Conservation (phyloP, 2,329 filamentous ascomycete genomes). For the Trichophyton benhamiae region DNA sequence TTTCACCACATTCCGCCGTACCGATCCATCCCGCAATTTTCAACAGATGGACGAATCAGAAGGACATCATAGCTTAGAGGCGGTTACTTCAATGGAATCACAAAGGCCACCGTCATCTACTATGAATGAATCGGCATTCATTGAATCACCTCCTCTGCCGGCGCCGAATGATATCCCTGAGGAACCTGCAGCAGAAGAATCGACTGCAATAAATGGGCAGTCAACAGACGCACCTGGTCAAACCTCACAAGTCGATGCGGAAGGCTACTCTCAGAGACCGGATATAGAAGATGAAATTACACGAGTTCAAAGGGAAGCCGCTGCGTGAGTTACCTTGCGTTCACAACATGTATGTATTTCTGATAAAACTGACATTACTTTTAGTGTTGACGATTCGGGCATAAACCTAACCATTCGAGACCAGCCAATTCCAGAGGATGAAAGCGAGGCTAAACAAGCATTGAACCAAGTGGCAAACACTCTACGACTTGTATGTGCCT, state of each 20-base stretch:
- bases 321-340: slow-evolving; percentile 16
- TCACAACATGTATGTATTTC: slow-evolving; percentile 5
- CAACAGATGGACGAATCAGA: slow-evolving; percentile 18
- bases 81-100: slow-evolving; percentile 14
- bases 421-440: slow-evolving; percentile 39
- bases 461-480: slow-evolving; percentile 39
- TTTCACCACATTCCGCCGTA: slow-evolving; percentile 21
- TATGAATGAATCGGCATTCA: not conserved
- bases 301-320: slow-evolving; percentile 34
- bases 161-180: slow-evolving; percentile 1
- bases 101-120: slow-evolving; percentile 13
- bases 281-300: slow-evolving; percentile 34
- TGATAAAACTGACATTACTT: not conserved
- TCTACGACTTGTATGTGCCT: slow-evolving; percentile 31
- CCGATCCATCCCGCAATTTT: slow-evolving; percentile 17
- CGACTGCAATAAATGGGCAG: not conserved
- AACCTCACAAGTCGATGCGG: slow-evolving; percentile 26
- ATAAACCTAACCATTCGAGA: slow-evolving; percentile 39
- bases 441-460: slow-evolving; percentile 37
- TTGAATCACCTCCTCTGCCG: not conserved
- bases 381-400: slow-evolving; percentile 27
- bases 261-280: slow-evolving; percentile 31
- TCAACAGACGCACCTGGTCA: not conserved
- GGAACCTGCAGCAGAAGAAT: not conserved
- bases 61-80: slow-evolving; percentile 17